Evolutionary conservation across 78 protist genomes (phyloP).

Genomic region (Dictyostelium discoideum): dicty_2.7 NC_007091.3:47001-47500

Average conservation of each 20-base stretch:
- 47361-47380: neutral
- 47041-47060: neutral
- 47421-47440: no score
- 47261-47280: neutral
- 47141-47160: no score
- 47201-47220: neutral
- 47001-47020: neutral
- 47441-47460: no score
- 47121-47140: neutral
- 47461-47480: no score
- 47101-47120: neutral
- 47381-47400: neutral
- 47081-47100: neutral
- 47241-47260: slow-evolving; percentile 4
- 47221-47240: neutral
- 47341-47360: neutral
- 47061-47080: neutral
- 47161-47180: no score
- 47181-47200: neutral
- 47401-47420: neutral
- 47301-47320: neutral
- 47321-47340: neutral
- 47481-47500: neutral
- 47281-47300: neutral
- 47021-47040: neutral